Percentiles rank a stretch among this genome's conserved stretches.
These are phyloP conservation scores for Cystobasidium tubakii DNA, from an alignment of 768 basidiomycete species.

Conservation along the genomic window DNA sequence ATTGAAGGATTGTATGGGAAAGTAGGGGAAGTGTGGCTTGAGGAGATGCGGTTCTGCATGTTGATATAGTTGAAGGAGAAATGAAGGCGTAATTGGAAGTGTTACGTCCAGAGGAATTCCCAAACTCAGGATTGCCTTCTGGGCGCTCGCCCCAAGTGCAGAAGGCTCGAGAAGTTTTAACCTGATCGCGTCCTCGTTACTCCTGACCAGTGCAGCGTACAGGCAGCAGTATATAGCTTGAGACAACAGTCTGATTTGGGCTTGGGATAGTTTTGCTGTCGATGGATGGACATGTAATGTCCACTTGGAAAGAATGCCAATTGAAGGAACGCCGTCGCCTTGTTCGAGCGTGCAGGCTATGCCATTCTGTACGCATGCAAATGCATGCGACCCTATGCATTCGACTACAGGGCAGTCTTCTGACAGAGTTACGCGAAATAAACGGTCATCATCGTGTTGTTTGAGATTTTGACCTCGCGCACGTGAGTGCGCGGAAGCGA, in stretches of 20 bases:
- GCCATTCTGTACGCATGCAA: not conserved
- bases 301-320: constrained; percentile 5
- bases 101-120: not conserved
- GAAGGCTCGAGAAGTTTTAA: not conserved
- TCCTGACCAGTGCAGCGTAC: constrained; percentile 8
- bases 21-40: not conserved
- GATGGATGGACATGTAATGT: constrained; percentile 14
- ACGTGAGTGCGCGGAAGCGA: not conserved
- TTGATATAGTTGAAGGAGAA: constrained; percentile 12
- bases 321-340: not conserved
- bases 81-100: not conserved
- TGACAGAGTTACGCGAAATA: not conserved
- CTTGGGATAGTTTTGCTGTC: not conserved
- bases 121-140: not conserved
- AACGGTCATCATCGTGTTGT: not conserved
- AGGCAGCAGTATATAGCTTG: constrained; percentile 15
- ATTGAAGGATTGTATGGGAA: constrained; percentile 4
- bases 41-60: constrained; percentile 6
- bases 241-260: not conserved
- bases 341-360: constrained; percentile 18
- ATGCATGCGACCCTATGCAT: not conserved
- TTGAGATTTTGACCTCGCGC: not conserved
- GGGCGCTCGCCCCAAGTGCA: not conserved
- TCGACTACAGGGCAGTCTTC: constrained; percentile 11
- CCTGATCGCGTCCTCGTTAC: not conserved